phyloP scores from a whole-genome alignment of 2,329 filamentous ascomycete genomes.

The Cladophialophora yegresii region DNA sequence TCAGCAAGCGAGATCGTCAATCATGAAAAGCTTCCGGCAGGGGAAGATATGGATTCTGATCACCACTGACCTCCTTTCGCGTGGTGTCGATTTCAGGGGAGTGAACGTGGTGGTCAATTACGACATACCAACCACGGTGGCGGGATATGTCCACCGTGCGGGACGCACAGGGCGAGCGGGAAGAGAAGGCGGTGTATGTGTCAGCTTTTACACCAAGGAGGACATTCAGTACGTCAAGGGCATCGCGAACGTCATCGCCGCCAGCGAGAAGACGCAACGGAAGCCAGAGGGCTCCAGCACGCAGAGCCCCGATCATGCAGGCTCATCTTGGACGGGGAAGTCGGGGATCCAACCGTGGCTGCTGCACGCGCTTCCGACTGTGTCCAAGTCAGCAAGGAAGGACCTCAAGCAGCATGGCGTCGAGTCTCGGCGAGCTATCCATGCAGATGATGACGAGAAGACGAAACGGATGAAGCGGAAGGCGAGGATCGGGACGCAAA shows the following conservation, averaged over 20 bases:
- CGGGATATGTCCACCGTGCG: constrained; percentile 88
- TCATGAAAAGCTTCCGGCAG: constrained; percentile 86
- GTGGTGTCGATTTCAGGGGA: constrained; percentile 91
- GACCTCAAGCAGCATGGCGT: constrained; percentile 79
- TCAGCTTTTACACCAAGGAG: constrained; percentile 94
- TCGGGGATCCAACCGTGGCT: constrained; percentile 76
- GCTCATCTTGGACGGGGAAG: constrained; percentile 1
- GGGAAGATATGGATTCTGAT: constrained; percentile 96
- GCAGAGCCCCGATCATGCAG: constrained; percentile 46
- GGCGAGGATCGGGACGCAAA: constrained; percentile 70
- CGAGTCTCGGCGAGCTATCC: constrained; percentile 62
- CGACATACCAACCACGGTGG: constrained; percentile 88
- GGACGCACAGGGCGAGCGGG: constrained; percentile 89
- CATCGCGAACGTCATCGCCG: constrained; percentile 88
- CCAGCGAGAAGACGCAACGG: constrained; percentile 70
- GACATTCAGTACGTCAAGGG: constrained; percentile 88
- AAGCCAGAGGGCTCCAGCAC: constrained; percentile 35
- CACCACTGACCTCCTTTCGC: constrained; percentile 88
- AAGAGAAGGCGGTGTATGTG: constrained; percentile 79
- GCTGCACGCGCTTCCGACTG: constrained; percentile 78
- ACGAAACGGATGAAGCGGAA: constrained; percentile 47
- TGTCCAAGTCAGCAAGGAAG: constrained; percentile 81
- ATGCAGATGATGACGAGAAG: constrained; percentile 45
- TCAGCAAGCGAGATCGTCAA: constrained; percentile 69
- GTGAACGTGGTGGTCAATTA: constrained; percentile 98